phyloP scores from a whole-genome alignment of 2,329 filamentous ascomycete species.

The Colletotrichum musicola region DNA sequence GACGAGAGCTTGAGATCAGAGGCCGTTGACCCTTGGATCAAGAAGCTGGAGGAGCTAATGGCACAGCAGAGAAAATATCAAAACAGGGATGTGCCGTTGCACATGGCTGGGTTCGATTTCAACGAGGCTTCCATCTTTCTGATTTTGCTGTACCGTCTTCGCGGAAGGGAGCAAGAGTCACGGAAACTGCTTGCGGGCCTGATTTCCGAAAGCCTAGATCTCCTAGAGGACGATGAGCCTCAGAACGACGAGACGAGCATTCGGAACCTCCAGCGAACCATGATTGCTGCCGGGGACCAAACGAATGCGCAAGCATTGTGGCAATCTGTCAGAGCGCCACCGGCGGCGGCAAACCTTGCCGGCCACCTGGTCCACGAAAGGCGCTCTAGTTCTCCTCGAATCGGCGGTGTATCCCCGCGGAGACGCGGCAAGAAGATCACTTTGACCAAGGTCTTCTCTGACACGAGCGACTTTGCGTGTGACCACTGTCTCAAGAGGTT shows the following conservation, averaged over 20 bases:
- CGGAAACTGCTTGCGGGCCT: conserved; percentile 48
- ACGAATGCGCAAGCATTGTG: conserved; percentile 52
- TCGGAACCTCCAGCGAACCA: conserved; percentile 54
- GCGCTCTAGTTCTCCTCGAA: conserved; percentile 33
- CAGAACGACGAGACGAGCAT: conserved; percentile 57
- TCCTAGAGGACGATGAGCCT: conserved; percentile 55
- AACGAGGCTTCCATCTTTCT: conserved; percentile 57
- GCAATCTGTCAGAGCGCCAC: conserved; percentile 52
- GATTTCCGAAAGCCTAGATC: conserved; percentile 53
- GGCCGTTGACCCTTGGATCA: conserved; percentile 49
- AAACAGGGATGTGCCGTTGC: conserved; percentile 54
- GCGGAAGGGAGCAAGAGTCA: conserved; percentile 45
- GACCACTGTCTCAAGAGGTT: conserved; percentile 55
- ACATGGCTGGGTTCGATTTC: conserved; percentile 56
- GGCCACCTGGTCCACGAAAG: conserved; percentile 42
- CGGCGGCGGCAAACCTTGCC: conserved; percentile 47
- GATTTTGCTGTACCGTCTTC: conserved; percentile 52
- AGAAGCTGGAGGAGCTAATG: conserved; percentile 51
- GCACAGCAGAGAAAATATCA: conserved; percentile 53
- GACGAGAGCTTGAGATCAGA: conserved; percentile 37
- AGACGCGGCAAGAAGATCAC: conserved; percentile 38
- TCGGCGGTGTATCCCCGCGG: conserved; percentile 32
- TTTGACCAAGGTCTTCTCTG: conserved; percentile 42
- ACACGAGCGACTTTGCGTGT: conserved; percentile 42
- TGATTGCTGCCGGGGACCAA: conserved; percentile 54